phyloP scores from a whole-genome alignment of 2,329 filamentous ascomycete genomes.

The Proliferodiscus dingleyae region DNA sequence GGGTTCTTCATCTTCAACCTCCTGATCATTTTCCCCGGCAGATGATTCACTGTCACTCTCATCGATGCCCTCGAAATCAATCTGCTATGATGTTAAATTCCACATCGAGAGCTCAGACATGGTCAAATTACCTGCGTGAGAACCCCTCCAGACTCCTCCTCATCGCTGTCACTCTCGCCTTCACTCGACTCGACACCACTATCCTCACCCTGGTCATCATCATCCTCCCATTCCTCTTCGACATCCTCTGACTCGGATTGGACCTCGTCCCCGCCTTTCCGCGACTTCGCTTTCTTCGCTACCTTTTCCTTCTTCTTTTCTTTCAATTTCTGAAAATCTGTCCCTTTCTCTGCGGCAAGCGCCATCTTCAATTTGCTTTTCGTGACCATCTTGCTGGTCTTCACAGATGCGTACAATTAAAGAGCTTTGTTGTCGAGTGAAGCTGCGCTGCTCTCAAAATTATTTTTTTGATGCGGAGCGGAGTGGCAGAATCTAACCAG shows the following conservation, averaged over 20 bases:
- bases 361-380: constrained; percentile 48
- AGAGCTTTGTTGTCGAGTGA: constrained; percentile 5
- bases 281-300: constrained; percentile 43
- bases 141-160: constrained; percentile 21
- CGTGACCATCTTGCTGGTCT: constrained; percentile 28
- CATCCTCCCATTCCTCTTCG: constrained; percentile 38
- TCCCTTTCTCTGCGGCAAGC: constrained; percentile 49
- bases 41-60: constrained; percentile 55
- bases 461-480: constrained; percentile 9
- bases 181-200: constrained; percentile 24
- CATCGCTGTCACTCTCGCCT: constrained; percentile 36
- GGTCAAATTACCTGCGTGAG: constrained; percentile 20
- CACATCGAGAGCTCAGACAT: not conserved
- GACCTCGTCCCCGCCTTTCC: constrained; percentile 36
- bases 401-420: constrained; percentile 3
- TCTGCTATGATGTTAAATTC: constrained; percentile 29
- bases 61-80: constrained; percentile 52
- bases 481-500: not conserved
- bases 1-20: constrained; percentile 48
- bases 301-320: constrained; percentile 34
- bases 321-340: constrained; percentile 45
- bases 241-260: constrained; percentile 26
- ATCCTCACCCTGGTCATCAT: constrained; percentile 35
- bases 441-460: constrained; percentile 5
- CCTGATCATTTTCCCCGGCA: constrained; percentile 42